Conservation (phyloP, 2,329 filamentous ascomycete genomes). For the Colletotrichum camelliae region DNA sequence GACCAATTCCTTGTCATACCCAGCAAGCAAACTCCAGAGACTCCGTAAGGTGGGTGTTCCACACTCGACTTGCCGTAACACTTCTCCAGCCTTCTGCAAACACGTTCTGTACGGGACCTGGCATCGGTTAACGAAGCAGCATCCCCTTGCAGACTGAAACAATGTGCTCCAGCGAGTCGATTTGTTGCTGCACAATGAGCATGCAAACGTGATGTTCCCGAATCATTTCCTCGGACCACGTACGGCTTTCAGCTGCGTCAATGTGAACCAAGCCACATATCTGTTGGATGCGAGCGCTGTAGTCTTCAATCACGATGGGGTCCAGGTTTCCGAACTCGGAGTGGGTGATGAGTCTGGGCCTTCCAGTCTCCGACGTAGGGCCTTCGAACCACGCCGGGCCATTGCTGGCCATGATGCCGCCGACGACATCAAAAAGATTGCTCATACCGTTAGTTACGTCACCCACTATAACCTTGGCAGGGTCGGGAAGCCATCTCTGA, state of each 20-base stretch:
- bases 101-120: not conserved
- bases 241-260: not conserved
- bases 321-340: slow-evolving; percentile 27
- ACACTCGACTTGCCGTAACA: not conserved
- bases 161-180: slow-evolving; percentile 5
- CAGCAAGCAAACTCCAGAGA: not conserved
- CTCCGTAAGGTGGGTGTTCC: not conserved
- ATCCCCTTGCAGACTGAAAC: not conserved
- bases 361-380: not conserved
- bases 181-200: slow-evolving; percentile 9
- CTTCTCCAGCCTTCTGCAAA: not conserved
- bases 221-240: slow-evolving; percentile 14
- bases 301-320: slow-evolving; percentile 26
- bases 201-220: slow-evolving; percentile 1
- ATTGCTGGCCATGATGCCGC: slow-evolving; percentile 26
- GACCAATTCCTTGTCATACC: not conserved
- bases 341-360: slow-evolving; percentile 22
- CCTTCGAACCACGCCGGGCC: slow-evolving; percentile 27
- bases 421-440: slow-evolving; percentile 22
- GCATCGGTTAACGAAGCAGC: not conserved
- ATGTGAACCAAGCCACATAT: slow-evolving; percentile 22
- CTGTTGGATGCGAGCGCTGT: slow-evolving; percentile 26
- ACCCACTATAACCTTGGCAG: not conserved
- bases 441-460: slow-evolving; percentile 8
- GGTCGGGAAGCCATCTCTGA: not conserved